Evolutionary conservation across 78 protist genomes (phyloP).

Genomic region (Dictyostelium intermedium): DNA sequence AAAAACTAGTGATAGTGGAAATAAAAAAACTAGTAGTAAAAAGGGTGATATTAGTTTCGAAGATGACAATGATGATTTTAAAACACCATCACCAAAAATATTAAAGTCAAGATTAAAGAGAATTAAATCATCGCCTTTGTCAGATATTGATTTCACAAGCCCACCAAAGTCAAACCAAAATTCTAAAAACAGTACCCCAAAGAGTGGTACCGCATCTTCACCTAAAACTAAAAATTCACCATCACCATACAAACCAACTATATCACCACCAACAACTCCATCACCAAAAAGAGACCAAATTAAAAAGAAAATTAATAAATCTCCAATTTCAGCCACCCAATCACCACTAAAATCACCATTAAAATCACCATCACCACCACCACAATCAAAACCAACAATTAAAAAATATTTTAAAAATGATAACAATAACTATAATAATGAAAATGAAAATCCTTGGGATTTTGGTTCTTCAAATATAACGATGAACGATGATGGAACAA

Average conservation of each 20-base stretch:
- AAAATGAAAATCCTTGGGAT: background rate
- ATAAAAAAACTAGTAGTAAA: too few relatives aligned
- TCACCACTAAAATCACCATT: background rate
- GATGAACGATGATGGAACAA: background rate
- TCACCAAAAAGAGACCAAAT: background rate
- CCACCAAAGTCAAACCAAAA: background rate
- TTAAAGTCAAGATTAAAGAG: background rate
- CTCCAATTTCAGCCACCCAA: background rate
- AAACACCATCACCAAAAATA: background rate
- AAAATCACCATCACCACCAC: too few relatives aligned
- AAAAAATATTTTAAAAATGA: background rate
- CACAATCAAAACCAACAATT: background rate
- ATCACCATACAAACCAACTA: background rate
- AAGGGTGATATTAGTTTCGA: too few relatives aligned
- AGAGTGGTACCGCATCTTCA: background rate
- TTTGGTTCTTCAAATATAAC: background rate
- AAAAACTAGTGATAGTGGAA: background rate
- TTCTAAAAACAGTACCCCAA: background rate
- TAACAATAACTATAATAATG: background rate
- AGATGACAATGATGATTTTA: background rate
- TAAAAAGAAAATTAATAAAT: background rate
- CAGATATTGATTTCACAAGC: background rate
- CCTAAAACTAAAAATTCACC: background rate
- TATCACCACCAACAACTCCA: background rate
- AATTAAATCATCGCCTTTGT: background rate